Evolutionary conservation across 345 rosid genomes (phyloP).

Genomic region (Heritiera fomes): DNA sequence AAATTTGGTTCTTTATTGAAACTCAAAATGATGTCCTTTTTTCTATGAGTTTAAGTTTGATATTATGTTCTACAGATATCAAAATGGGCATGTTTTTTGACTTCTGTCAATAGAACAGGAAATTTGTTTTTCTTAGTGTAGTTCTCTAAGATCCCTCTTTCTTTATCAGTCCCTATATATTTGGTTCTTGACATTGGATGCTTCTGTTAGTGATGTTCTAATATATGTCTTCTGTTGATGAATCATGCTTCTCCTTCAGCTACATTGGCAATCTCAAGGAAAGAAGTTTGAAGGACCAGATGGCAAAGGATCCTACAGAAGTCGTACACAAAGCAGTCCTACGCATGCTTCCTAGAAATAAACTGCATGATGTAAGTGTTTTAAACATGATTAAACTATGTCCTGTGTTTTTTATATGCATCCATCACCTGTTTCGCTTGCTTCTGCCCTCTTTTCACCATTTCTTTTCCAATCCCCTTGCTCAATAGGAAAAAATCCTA

Average conservation of each 20-base stretch:
- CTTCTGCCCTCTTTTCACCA: neutral
- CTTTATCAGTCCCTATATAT: neutral
- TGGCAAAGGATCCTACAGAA: slow-evolving; percentile 95
- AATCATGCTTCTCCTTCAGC: slow-evolving; percentile 31
- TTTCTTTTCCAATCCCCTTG: neutral
- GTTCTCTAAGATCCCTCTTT: neutral
- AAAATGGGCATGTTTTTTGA: neutral
- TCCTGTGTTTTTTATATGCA: neutral
- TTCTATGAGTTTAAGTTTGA: neutral
- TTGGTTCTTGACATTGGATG: neutral
- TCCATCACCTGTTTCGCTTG: neutral
- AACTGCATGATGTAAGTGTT: slow-evolving; percentile 82
- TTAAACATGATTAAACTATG: neutral
- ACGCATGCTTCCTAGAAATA: slow-evolving; percentile 98
- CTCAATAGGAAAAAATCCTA: neutral
- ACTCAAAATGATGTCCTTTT: neutral
- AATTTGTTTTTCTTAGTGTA: neutral
- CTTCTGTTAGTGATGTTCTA: neutral
- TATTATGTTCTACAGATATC: neutral
- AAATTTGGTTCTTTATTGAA: neutral
- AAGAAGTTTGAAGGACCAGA: slow-evolving; percentile 90
- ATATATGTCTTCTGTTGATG: neutral
- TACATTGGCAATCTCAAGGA: slow-evolving; percentile 91
- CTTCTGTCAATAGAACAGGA: neutral
- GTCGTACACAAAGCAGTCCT: slow-evolving; percentile 95